Base-by-base conservation (phyloP, 2,329 filamentous ascomycete genomes). In the Calycina herbarum region DNA sequence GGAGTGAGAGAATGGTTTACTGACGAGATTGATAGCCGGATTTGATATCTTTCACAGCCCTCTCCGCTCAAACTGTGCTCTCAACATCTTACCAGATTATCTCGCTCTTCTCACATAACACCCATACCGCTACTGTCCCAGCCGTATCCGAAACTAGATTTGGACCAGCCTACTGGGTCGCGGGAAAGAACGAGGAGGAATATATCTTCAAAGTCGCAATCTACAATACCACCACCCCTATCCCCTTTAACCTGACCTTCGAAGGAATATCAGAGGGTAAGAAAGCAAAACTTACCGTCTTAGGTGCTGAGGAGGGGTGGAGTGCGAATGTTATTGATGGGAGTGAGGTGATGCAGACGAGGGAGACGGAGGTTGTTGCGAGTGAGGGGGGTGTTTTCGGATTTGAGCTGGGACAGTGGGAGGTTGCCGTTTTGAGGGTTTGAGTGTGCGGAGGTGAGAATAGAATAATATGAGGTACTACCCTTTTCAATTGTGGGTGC, bases 71-170 rank as follows among this genome's bases (percentile, higher is more conserved):
- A 72, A 84, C 82, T 0, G 84, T 82, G 0, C 77, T 77, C 11
- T 83, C 82, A 1, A 83, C 82, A 3, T 82, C 80, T 57, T 84
- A 81, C 78, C 80, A 81, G 67, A 75, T 82, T 5, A 83, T 82
- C 81, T 76, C 79, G 73, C 79, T 85, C 17, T 78, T 85, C 60
- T 81, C 81, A 3, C 78, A 76, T 3, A 78, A 82, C 68, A 76
- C 77, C 51, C 76, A 84, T 67, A 80, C 79, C 3, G 75, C 80
- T 63, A 83, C 82, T 0, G 78, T 85, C 0, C 81, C 82, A 0
- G 77, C 80, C 0, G 76, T 76, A 2, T 74, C 76, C 7, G 72
- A 78, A 24, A 15, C 63, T 6, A 7, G 20, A 6, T 79, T 82
- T 61, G 77, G 78, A 11, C 83, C 83, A 0, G 74, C 82, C 0